Evolutionary conservation across 768 basidiomycete genomes (phyloP), one percentile per base, ranked within the genome.

Genomic region (Mycena metata): DNA sequence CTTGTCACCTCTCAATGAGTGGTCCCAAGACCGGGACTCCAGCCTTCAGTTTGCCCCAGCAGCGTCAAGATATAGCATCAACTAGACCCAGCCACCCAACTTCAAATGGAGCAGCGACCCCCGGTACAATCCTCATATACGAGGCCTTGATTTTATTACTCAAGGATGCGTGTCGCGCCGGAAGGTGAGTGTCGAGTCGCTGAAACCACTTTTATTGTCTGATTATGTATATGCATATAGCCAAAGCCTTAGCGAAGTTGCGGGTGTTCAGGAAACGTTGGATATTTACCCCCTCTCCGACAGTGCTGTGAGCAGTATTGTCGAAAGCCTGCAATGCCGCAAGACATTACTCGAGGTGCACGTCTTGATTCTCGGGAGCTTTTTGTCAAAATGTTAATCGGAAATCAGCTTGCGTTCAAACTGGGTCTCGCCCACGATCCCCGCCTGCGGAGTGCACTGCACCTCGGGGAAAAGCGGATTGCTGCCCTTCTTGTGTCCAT

Each of bases 291-390:
- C 43, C 15, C 19, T 33, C 16, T 64, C 62, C 15, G 49, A 60
- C 24, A 64, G 26, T 33, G 35, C 54, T 7, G 50, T 69, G 23
- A 42, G 23, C 46, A 56, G 47, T 15, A 59, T 69, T 39, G 35
- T 60, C 19, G 50, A 59, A n/a, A 69, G 67, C 30, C 8, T 60
- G 30, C 47, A 59, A 60, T 64, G 35, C n/a, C 56, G 67, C 23
- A 59, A 59, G 13, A 41, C 46, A 24, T 47, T 69, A 17, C 19
- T 69, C 10, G 57, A 64, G 57, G 67, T 69, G 30, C 10, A 8
- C 2, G 5, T 30, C 13, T 11, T n/a, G n/a, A 19, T 47, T 10
- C n/a, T 42, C 10, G 24, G 15, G 9, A 15, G 10, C 10, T 50
- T 10, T 5, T 0, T 1, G 23, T 16, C 17, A 21, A 35, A 5